A percentile compares a stretch with the other conserved stretches of the same genome.
Conservation (phyloP, 192 early-diverging fungal genomes). For the Coemansia javaensis region DNA sequence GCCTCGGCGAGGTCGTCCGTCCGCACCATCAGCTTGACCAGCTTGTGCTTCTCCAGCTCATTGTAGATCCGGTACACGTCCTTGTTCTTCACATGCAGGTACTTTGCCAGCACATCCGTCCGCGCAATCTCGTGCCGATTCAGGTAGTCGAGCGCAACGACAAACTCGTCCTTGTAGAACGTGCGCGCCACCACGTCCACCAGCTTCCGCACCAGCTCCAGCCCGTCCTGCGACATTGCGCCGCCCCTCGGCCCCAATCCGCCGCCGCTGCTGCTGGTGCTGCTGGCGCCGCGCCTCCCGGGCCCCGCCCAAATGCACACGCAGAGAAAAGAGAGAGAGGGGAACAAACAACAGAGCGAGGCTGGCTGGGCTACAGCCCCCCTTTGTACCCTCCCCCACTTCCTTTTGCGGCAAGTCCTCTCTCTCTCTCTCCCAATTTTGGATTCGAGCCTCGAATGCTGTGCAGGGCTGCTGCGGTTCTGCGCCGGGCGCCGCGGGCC, state of each 20-base stretch:
- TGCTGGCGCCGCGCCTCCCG: too few relatives aligned
- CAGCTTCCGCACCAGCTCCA: conserved; percentile 56
- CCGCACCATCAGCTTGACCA: conserved; percentile 48
- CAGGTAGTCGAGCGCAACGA: conserved; percentile 80
- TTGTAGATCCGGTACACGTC: conserved; percentile 78
- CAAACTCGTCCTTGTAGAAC: conserved; percentile 73
- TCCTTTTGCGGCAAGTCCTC: not conserved
- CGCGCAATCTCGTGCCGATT: conserved; percentile 64
- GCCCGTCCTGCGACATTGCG: conserved; percentile 31
- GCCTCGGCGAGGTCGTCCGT: conserved; percentile 23
- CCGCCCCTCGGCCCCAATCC: too few relatives aligned
- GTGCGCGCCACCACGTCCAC: conserved; percentile 75
- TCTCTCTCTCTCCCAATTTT: not conserved
- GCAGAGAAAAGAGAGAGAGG: too few relatives aligned
- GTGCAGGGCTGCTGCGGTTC: not conserved
- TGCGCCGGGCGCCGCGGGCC: not conserved
- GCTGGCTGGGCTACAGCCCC: too few relatives aligned
- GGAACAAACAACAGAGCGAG: too few relatives aligned
- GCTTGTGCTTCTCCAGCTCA: conserved; percentile 69
- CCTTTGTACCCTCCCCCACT: too few relatives aligned
- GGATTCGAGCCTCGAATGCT: not conserved
- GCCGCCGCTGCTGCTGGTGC: too few relatives aligned
- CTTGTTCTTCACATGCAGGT: conserved; percentile 58
- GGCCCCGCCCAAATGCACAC: too few relatives aligned
- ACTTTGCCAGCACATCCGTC: conserved; percentile 71